A percentile compares a stretch with the other conserved stretches of the same genome.
These are phyloP conservation scores for Fusarium tjaetaba DNA, from an alignment of 2,329 filamentous ascomycete species.

Conservation along the genomic window DNA sequence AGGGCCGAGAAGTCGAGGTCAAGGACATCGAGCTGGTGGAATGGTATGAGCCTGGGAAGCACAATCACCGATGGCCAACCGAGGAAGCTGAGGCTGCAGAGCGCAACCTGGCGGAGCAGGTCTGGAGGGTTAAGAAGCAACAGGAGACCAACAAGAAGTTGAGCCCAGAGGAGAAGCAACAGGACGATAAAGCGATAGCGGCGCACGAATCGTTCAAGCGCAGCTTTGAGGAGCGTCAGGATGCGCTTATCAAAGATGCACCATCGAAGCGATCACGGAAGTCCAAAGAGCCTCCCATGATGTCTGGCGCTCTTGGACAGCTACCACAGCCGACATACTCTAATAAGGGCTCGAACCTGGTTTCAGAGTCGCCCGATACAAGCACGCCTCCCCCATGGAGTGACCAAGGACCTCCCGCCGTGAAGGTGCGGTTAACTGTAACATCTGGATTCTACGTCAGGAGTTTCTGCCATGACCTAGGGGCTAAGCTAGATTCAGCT, in stretches of 20 bases:
- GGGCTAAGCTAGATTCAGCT: constrained; percentile 80
- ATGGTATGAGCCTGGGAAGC: constrained; percentile 84
- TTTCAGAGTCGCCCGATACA: constrained; percentile 58
- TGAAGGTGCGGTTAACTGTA: constrained; percentile 87
- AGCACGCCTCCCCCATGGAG: constrained; percentile 65
- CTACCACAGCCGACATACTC: constrained; percentile 56
- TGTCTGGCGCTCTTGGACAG: constrained; percentile 67
- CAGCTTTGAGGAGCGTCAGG: constrained; percentile 66
- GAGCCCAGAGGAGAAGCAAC: constrained; percentile 64
- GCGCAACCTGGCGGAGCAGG: constrained; percentile 78
- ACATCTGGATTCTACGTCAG: constrained; percentile 97
- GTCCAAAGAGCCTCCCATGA: constrained; percentile 55
- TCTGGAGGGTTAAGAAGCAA: constrained; percentile 70
- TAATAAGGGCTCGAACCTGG: constrained; percentile 61
- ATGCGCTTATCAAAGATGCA: constrained; percentile 64
- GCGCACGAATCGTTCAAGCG: constrained; percentile 68
- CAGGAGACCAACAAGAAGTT: constrained; percentile 61
- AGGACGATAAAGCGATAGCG: constrained; percentile 64
- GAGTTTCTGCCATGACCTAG: constrained; percentile 91
- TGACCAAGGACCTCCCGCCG: constrained; percentile 76
- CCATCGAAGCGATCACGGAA: constrained; percentile 49
- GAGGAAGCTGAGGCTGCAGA: constrained; percentile 81
- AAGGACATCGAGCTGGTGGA: constrained; percentile 81
- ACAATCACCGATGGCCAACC: constrained; percentile 81
- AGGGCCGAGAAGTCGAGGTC: constrained; percentile 82